Conservation (phyloP, 2,329 filamentous ascomycete genomes). For the Apiospora phragmitis region DNA sequence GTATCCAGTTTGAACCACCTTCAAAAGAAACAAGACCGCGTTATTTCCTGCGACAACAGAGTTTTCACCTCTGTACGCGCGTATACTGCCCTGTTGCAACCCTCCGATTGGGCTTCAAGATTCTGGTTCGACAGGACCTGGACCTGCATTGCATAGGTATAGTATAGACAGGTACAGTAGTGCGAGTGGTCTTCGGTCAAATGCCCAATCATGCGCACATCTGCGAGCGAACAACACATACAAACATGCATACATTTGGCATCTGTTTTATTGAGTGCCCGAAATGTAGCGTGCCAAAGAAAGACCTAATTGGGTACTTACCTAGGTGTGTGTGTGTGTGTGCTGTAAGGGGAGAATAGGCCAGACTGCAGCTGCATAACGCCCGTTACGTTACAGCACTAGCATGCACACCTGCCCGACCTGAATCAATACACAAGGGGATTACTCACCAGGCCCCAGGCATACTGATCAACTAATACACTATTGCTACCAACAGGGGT, state of each 20-base stretch:
- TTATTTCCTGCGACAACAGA: not conserved
- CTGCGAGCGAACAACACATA: not conserved
- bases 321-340: not conserved
- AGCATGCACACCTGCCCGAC: not conserved
- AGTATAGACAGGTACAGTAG: not conserved
- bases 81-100: not conserved
- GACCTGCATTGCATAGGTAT: not conserved
- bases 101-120: not conserved
- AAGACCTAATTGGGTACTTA: not conserved
- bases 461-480: too few relatives aligned
- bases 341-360: not conserved
- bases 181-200: not conserved
- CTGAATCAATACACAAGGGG: not conserved
- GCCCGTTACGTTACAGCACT: slow-evolving; percentile 6
- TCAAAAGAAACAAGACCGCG: not conserved
- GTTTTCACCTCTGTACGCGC: not conserved
- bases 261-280: not conserved
- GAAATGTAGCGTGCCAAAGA: not conserved
- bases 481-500: not conserved
- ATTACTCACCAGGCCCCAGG: not conserved
- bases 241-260: not conserved
- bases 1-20: not conserved
- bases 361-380: not conserved
- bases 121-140: not conserved
- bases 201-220: not conserved